Evolutionary conservation across 345 rosid species (phyloP).

Genomic region (Brassica napus): DNA sequence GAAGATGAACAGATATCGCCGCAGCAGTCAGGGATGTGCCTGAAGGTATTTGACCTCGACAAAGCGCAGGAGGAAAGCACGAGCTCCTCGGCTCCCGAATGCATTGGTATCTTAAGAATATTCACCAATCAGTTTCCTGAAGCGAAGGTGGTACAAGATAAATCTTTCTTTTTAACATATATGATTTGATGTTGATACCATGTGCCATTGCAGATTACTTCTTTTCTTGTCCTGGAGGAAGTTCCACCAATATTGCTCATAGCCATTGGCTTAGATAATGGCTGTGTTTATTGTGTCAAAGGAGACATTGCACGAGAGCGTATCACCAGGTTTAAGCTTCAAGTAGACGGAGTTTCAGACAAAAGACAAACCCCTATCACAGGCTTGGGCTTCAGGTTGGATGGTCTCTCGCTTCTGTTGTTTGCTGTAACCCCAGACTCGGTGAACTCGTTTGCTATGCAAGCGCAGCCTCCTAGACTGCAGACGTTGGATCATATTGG

Average conservation of each 20-base stretch:
- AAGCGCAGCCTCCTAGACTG: slow-evolving; percentile 63
- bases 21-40: slow-evolving; percentile 80
- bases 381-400: slow-evolving; percentile 86
- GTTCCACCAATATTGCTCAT: slow-evolving; percentile 90
- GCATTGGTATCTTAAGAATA: slow-evolving; percentile 81
- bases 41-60: slow-evolving; percentile 91
- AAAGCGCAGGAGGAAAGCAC: slow-evolving; percentile 82
- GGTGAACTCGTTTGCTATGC: slow-evolving; percentile 74
- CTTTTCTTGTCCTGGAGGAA: slow-evolving; percentile 92
- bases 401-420: slow-evolving; percentile 83
- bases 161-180: background rate
- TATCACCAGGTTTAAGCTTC: slow-evolving; percentile 83
- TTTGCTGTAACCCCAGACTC: slow-evolving; percentile 82
- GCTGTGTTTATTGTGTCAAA: slow-evolving; percentile 86
- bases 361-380: slow-evolving; percentile 53
- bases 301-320: slow-evolving; percentile 97
- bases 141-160: slow-evolving; percentile 81
- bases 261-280: slow-evolving; percentile 86
- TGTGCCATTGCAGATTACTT: slow-evolving; percentile 70
- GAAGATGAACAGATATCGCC: slow-evolving; percentile 83
- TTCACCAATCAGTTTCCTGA: slow-evolving; percentile 94
- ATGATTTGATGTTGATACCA: background rate
- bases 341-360: slow-evolving; percentile 53
- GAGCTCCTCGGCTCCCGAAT: slow-evolving; percentile 69
- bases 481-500: slow-evolving; percentile 93